Conservation (phyloP, 2,329 filamentous ascomycete species). For the Colletotrichum somersetense region DNA sequence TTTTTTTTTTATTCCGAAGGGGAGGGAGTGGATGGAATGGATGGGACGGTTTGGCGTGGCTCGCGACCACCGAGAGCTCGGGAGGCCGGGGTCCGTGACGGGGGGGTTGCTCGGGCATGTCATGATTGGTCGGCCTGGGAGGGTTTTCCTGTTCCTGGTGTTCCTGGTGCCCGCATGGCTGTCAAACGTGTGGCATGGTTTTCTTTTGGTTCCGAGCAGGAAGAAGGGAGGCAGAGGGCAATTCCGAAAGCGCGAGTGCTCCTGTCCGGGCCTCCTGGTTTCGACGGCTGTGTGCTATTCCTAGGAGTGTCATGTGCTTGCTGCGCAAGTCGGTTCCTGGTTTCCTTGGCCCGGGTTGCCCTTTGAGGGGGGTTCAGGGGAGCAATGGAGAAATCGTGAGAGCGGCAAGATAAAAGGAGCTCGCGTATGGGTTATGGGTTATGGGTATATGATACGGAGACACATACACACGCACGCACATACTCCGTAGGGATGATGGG, state of each 20-base stretch:
- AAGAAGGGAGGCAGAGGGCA: background rate
- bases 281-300: background rate
- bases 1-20: background rate
- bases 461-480: background rate
- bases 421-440: background rate
- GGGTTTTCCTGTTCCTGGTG: background rate
- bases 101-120: background rate
- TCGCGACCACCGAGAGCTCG: slow-evolving; percentile 12
- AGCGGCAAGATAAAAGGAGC: background rate
- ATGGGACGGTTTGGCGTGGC: slow-evolving; percentile 8
- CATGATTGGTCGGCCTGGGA: slow-evolving; percentile 2
- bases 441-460: background rate
- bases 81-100: slow-evolving; percentile 1
- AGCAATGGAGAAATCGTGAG: background rate
- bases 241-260: background rate
- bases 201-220: background rate
- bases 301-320: background rate
- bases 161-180: background rate
- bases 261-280: slow-evolving; percentile 3
- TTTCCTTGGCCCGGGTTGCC: background rate
- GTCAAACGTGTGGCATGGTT: background rate
- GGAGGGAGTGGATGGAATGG: too few species aligned
- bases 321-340: background rate
- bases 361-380: background rate
- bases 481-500: background rate